Base-by-base conservation (phyloP, 306 rosid genomes). In the Begonia peltatifolia region DNA sequence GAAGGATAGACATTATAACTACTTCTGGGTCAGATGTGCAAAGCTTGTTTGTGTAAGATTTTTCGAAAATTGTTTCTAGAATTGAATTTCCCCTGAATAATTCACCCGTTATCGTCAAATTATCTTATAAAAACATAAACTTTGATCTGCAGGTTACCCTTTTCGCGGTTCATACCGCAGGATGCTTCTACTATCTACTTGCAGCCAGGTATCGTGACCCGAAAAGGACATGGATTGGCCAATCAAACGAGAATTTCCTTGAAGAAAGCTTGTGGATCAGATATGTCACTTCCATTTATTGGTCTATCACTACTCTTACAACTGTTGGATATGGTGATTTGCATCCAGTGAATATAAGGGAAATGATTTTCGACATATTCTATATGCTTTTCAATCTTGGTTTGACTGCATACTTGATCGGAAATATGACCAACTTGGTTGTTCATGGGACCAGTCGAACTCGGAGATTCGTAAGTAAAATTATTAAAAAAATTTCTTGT, bases 341-440 rank as follows among this genome's bases (percentile, higher is more conserved):
- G 49, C 97, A 88, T 76, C 82, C 97, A 7, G 73, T 70, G 46
- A 82, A 77, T 64, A 17, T 72, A 17, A 51, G 0, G 49, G 95
- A 88, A 62, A 84, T 77, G 86, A 0, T 56, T 2, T 84, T 79
- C 42, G 63, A 52, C 58, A 69, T 76, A 38, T 36, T 72, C 61
- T 88, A 59, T 50, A 70, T 74, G 63, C 74, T 82, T 22, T 76
- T 77, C 36, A 76, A 71, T 55, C 65, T 84, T 23, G 97, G 84
- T 12, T 66, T 82, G 47, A 76, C 67, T 1, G 48, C 95, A 25
- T 88, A 84, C 48, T 53, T 88, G 11, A 84, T 82, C 41, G 95
- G 93, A 63, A 88, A 88, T 59, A 84, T 88, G 89, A 84, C 97
- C 56, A 88, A 76, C 62, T 72, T 88, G 77, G 74, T 75, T 62